Base-by-base conservation (phyloP, 2,329 filamentous ascomycete species). In the Chaetothyriales sp. region DNA sequence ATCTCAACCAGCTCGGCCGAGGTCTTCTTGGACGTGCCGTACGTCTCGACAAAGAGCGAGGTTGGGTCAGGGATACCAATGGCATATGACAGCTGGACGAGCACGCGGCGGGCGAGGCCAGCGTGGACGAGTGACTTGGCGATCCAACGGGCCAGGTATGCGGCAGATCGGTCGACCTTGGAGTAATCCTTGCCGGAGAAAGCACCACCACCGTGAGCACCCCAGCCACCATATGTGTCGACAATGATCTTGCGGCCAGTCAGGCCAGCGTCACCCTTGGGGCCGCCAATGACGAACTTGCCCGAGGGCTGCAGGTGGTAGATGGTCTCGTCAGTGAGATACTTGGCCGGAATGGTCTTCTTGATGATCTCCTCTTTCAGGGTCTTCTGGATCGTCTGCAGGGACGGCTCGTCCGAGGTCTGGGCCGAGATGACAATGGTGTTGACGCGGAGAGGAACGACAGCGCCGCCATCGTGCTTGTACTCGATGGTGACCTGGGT, bases 181-280 rank as follows among this genome's bases (percentile, higher is more conserved):
- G 88, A 95, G 82, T 95, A 98, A 73, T 98, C 92, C 84, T 98
- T 98, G 66, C 92, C 92, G 65, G 92, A 96, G 85, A 98, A 98
- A 71, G 92, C 92, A 84, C 92, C 92, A 78, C 92, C 92, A 79
- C 92, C 92, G 79, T 98, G 92, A 64, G 92, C 92, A 76, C 92
- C 92, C 92, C 92, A 96, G 66, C 92, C 92, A 77, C 92, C 92
- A 76, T 98, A 98, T 71, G 92, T 96, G 76, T 98, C 92, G 70
- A 98, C 92, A 61, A 95, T 84, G 80, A 98, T 98, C 83, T 98
- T 98, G 67, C 92, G 89, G 71, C 92, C 92, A 59, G 92, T 98
- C 60, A 98, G 80, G 80, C 92, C 92, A 65, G 92, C 92, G 65
- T 98, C 92, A 81, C 92, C 92, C 78, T 98, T 90, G 62, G 92